Evolutionary conservation across 768 basidiomycete species (phyloP), one percentile per base, ranked within the genome.

Genomic region (Sporobolomyces pararoseus): DNA sequence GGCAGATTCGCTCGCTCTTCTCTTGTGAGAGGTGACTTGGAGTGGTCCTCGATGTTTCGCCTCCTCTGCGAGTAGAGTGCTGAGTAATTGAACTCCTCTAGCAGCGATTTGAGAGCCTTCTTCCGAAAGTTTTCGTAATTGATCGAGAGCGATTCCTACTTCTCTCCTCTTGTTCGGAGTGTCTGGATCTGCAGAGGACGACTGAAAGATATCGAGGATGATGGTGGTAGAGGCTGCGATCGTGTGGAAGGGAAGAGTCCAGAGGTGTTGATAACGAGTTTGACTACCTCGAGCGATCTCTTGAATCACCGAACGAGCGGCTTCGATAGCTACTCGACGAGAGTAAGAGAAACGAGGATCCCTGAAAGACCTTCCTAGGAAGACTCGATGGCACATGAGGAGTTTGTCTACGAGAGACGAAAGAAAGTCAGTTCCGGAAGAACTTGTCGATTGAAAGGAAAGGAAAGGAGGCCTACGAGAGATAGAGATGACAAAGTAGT

Each of bases 151-250:
- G 50, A 42, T 32, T n/a, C 68, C 31, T 29, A 74, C 73, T 42
- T 71, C 70, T 31, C 23, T 27, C 1, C 73, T 63, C 46, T 74
- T 74, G 49, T 71, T 31, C 6, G 63, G 49, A 10, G 50, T 51
- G 52, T 71, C 66, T 25, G 69, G 66, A 47, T 71, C 69, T 6
- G 66, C 29, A 0, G 54, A 50, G 6, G 69, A 62, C 27, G 65
- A 50, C 42, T 68, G 63, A 63, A 68, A 68, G n/a, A 74, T 65
- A 46, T 74, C 73, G 60, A 74, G 70, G 35, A 74, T 64, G 60
- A 74, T 49, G 13, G 63, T 68, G 4, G 69, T 74, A 13, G 69
- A 63, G n/a, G 73, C 73, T 10, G 37, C 23, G n/a, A 74, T 57
- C 19, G 73, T 66, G 66, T 74, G 73, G 34, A 60, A 68, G 19